A percentile compares a stretch with the other conserved stretches of the same genome.
phyloP scores from a whole-genome alignment of 768 basidiomycete genomes.

The Phlebiopsis flavidoalba region DNA sequence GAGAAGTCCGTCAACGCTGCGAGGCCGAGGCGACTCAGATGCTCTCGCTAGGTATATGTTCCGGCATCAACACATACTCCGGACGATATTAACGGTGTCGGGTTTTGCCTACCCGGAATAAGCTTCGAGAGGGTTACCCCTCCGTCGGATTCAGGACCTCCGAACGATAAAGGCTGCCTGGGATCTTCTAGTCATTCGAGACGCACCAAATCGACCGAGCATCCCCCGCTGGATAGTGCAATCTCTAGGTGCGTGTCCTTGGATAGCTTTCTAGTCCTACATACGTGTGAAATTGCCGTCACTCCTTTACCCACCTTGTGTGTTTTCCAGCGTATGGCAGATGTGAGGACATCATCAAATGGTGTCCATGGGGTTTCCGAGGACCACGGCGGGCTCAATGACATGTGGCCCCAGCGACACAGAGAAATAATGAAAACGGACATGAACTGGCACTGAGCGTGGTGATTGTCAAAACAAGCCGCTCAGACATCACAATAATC shows the following conservation, averaged over 20 bases:
- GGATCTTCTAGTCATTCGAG: not conserved
- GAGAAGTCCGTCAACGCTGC: slow-evolving; percentile 1
- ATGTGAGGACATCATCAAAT: not conserved
- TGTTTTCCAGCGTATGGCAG: not conserved
- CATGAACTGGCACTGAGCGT: not conserved
- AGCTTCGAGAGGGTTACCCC: not conserved
- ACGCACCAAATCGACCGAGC: not conserved
- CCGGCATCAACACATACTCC: not conserved
- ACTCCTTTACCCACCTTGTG: not conserved
- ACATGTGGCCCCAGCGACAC: not conserved
- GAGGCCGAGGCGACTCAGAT: not conserved
- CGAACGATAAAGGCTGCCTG: not conserved
- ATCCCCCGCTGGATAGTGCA: not conserved
- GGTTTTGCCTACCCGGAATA: not conserved
- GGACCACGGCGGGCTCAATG: not conserved
- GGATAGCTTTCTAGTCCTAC: not conserved
- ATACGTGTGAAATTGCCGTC: not conserved
- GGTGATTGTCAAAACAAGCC: not conserved
- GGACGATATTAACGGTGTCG: not conserved
- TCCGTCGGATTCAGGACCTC: not conserved
- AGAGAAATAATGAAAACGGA: not conserved
- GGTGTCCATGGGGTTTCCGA: not conserved
- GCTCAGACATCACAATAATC: not conserved
- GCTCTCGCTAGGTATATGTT: not conserved
- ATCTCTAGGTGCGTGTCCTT: not conserved